Percentiles rank a stretch among this genome's conserved stretches.
Conservation (phyloP, 208 protist genomes). For the Herpetomonas tarakana region DNA sequence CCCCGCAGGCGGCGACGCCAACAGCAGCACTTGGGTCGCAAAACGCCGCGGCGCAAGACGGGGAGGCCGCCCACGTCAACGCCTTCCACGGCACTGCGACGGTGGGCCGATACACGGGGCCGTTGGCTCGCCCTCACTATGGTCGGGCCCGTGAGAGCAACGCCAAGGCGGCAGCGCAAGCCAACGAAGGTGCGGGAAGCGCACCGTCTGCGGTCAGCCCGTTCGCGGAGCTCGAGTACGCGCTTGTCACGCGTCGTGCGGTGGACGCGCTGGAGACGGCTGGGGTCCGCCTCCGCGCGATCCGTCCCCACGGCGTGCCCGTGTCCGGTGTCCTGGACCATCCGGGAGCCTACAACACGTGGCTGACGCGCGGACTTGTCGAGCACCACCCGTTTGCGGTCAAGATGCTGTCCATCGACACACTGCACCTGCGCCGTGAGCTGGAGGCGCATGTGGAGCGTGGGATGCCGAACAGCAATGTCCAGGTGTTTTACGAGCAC, state of each 20-base stretch:
- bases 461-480: constrained; percentile 44
- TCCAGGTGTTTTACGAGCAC: constrained; percentile 78
- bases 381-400: constrained; percentile 85
- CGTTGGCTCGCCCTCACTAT: constrained; percentile 11
- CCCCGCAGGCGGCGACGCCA: not conserved
- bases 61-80: not conserved
- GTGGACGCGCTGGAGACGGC: constrained; percentile 69
- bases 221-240: constrained; percentile 69
- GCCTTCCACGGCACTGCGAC: not conserved
- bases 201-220: constrained; percentile 13
- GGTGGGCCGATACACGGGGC: constrained; percentile 4
- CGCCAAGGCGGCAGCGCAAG: too few relatives aligned
- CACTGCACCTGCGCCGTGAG: constrained; percentile 49
- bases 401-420: constrained; percentile 78
- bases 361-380: constrained; percentile 66
- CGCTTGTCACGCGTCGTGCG: constrained; percentile 73
- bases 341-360: constrained; percentile 82
- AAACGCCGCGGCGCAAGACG: not conserved
- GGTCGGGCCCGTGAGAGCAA: not conserved
- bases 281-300: constrained; percentile 42
- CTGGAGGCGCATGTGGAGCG: constrained; percentile 55
- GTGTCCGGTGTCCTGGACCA: constrained; percentile 84
- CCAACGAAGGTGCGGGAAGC: not conserved
- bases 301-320: constrained; percentile 50
- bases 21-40: too few relatives aligned